Evolutionary conservation across 192 early-diverging fungal genomes (phyloP), one percentile per base, ranked within the genome.

Genomic region (Backusella parvicylindrica): DNA sequence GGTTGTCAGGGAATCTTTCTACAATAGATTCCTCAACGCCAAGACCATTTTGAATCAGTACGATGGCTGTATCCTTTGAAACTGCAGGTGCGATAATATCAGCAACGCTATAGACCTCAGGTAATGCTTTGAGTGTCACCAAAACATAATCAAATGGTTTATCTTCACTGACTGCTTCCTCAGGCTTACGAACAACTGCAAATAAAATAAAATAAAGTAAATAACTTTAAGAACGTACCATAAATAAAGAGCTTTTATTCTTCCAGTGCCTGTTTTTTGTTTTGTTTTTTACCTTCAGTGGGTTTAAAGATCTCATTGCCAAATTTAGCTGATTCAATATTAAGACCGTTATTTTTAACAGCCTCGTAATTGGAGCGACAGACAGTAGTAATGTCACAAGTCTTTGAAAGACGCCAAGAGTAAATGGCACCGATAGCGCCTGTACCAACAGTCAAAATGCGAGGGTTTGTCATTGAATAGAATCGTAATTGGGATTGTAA

Each of bases 41-140:
- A 26, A 93, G 84, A 7, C 92, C 92, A 74, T 93, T 93, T 78
- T 93, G 92, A 37, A 93, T 90, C 70, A 92, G 63, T 13, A 93
- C 79, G 47, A 93, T 90, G 7, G 91, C 90, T 12, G 81, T 73
- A 6, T 79, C 60, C 1, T 75, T 80, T 6, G 87, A 86, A 12
- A 89, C 85, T 4, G 83, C 85, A 18, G 88, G 84, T 0, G 81
- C 82, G 68, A 93, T 90, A 7, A 90, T 81, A 7, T 86, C 82
- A 15, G 85, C 82, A 47, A 86, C 83, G 65, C 88, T 85, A 72
- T 84, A 83, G 0, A 89, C 72, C 32, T 89, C 84, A 33, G 92
- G 91, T 65, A 93, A 65, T 40, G 90, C 90, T 76, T 93, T 93
- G 75, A 91, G 85, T 68, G 87, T 90, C 0, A 93, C 80, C 7